Evolutionary conservation across 306 rosid genomes (phyloP).

Genomic region (Inga oerstediana): DNA sequence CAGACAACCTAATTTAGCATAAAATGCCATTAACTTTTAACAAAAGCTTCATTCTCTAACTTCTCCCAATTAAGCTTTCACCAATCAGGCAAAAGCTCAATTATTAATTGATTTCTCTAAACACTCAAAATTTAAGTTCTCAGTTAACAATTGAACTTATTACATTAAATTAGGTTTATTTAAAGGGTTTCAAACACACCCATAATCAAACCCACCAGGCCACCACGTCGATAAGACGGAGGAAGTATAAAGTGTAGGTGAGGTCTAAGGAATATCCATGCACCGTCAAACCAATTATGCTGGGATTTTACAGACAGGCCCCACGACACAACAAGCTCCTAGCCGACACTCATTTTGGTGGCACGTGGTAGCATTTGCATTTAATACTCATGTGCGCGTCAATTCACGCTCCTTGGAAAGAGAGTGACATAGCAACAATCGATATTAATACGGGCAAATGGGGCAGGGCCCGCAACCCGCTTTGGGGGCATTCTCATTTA

Average conservation of each 20-base stretch:
- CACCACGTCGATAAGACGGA: neutral
- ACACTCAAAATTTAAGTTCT: too few relatives aligned
- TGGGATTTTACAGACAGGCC: slow-evolving; percentile 77
- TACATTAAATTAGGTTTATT: too few relatives aligned
- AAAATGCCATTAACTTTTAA: too few relatives aligned
- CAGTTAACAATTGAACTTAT: too few relatives aligned
- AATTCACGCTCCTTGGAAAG: neutral
- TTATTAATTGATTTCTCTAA: too few relatives aligned
- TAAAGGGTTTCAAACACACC: too few relatives aligned
- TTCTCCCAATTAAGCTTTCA: too few relatives aligned
- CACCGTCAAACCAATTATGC: slow-evolving; percentile 41
- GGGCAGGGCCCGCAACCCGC: slow-evolving; percentile 7
- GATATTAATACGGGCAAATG: neutral
- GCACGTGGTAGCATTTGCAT: slow-evolving; percentile 20
- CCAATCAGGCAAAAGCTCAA: too few relatives aligned
- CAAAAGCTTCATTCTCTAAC: too few relatives aligned
- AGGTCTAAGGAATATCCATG: slow-evolving; percentile 12
- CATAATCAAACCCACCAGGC: neutral
- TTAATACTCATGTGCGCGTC: slow-evolving; percentile 28
- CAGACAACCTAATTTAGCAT: too few relatives aligned
- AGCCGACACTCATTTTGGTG: neutral
- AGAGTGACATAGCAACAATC: neutral
- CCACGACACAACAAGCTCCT: slow-evolving; percentile 27
- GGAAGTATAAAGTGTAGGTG: neutral
- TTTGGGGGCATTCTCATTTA: neutral